Evolutionary conservation across 2,329 filamentous ascomycete genomes (phyloP), one percentile per base, ranked within the genome.

Genomic region (Penicillium crustosum): DNA sequence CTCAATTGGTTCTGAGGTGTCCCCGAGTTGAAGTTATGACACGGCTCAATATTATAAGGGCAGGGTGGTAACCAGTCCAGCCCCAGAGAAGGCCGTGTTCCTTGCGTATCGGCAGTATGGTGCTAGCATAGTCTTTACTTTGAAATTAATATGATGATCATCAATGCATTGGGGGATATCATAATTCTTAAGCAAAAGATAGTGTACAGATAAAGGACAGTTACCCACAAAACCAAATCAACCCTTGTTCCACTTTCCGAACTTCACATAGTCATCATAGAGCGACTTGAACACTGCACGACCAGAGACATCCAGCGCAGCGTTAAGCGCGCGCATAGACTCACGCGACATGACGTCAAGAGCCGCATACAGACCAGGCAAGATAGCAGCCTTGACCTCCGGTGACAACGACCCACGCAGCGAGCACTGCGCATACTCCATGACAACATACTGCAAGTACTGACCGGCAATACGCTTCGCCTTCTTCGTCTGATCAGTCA

Each of bases 401-500:
- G 82, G 77, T 2, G 70, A 69, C n/a, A 86, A 68, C 15, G 80
- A 73, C 4, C 77, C 78, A 29, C 76, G 75, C 25, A 88, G 73
- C 49, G 82, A 80, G 60, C 77, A 80, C 35, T 78, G 71, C 49
- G 82, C 82, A 67, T 85, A 88, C 36, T 82, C 78, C 67, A 82
- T 81, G 3, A 88, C 73, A 19, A 87, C 70, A 48, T 84, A 82
- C 59, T 82, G 82, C 15, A 86, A 72, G 66, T 84, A 83, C 62
- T 84, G 80, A 0, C 83, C 83, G 0, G 83, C 81, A 55, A 83
- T 79, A 31, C 81, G 79, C 62, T 83, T 81, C 8, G 84, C 83
- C 56, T 82, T 83, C 64, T 84, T 84, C 13, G 83, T 82, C 57
- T 83, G 81, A 61, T 88, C 85, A 27, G 81, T 82, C 27, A 88